Evolutionary conservation across 2,329 filamentous ascomycete genomes (phyloP).

Genomic region (Clonostachys rosea): DNA sequence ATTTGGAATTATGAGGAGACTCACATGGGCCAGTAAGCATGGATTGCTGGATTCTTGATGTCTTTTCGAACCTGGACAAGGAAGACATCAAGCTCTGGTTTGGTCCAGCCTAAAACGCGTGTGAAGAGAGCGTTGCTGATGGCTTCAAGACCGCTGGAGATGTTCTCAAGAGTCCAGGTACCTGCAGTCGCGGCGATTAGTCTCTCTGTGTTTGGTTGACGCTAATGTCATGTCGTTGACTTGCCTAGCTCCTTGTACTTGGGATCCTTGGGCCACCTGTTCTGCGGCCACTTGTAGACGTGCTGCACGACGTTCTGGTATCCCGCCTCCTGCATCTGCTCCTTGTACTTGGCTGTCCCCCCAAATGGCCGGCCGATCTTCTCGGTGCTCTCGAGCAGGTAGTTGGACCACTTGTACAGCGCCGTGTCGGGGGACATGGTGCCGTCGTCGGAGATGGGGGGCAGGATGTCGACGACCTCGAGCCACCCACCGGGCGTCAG

Average conservation of each 20-base stretch:
- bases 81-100: constrained; percentile 22
- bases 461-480: constrained; percentile 47
- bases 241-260: constrained; percentile 46
- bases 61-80: constrained; percentile 22
- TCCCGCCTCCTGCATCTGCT: constrained; percentile 10
- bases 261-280: constrained; percentile 44
- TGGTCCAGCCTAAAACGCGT: constrained; percentile 24
- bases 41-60: constrained; percentile 23
- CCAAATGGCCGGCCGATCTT: constrained; percentile 10
- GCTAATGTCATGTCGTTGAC: background rate
- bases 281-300: constrained; percentile 34
- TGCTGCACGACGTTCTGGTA: constrained; percentile 9
- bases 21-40: constrained; percentile 32
- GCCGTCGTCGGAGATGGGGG: constrained; percentile 14
- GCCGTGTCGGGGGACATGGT: constrained; percentile 7
- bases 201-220: constrained; percentile 32
- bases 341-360: background rate
- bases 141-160: constrained; percentile 23
- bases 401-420: constrained; percentile 10
- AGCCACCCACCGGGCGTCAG: constrained; percentile 50
- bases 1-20: constrained; percentile 5
- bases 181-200: background rate
- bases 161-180: constrained; percentile 22
- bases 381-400: constrained; percentile 12
- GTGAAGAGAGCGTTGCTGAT: constrained; percentile 32